A percentile compares a stretch with the other conserved stretches of the same genome.
Evolutionary conservation across 257 asterid species (phyloP).

Genomic region (Solanum ossicruentum): DNA sequence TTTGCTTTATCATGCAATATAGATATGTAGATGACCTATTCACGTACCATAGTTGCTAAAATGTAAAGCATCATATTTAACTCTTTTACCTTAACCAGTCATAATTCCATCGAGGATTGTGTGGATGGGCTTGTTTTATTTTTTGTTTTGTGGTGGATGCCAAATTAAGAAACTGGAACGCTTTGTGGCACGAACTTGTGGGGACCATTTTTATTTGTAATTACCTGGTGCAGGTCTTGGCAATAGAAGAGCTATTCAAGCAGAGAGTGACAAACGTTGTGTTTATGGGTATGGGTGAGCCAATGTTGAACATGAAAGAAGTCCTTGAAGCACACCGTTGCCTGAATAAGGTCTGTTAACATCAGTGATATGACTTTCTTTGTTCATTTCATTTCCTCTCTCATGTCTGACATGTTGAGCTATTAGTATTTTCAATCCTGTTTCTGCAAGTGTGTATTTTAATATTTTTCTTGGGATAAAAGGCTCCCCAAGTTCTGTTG

Average conservation of each 20-base stretch:
- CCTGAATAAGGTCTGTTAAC: slow-evolving; percentile 67
- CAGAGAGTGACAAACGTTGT: slow-evolving; percentile 90
- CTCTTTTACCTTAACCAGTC: not conserved
- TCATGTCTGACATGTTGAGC: not conserved
- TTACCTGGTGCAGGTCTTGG: slow-evolving; percentile 56
- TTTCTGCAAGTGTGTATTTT: not conserved
- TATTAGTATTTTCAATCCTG: not conserved
- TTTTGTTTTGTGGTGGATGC: not conserved
- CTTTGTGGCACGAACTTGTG: not conserved
- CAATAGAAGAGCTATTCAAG: slow-evolving; percentile 75
- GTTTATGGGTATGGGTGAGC: slow-evolving; percentile 99
- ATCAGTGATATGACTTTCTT: not conserved
- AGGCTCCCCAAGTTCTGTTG: not conserved
- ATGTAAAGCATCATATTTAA: not conserved
- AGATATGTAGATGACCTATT: not conserved
- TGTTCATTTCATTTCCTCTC: not conserved
- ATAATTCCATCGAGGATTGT: not conserved
- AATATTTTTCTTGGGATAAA: not conserved
- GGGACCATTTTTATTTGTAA: not conserved
- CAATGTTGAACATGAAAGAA: slow-evolving; percentile 89
- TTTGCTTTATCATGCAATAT: not conserved
- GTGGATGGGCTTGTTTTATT: not conserved
- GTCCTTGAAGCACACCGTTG: slow-evolving; percentile 92
- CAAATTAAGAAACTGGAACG: not conserved
- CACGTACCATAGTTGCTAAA: not conserved